Conservation (phyloP, 805 yeast genomes). For the Candida ipomoeae region DNA sequence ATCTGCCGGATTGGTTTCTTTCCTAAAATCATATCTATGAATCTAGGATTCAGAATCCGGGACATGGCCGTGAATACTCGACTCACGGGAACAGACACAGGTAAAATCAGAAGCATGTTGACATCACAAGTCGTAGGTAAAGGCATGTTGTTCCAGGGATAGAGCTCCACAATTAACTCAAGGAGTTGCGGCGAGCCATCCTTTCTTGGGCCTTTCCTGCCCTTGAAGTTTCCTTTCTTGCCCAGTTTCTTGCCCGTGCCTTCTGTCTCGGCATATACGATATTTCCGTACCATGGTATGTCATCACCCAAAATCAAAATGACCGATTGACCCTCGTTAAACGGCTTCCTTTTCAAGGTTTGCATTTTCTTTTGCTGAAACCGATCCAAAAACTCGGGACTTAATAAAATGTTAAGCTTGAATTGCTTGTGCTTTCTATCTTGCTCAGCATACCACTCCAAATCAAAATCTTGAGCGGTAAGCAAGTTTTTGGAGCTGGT, state of each 20-base stretch:
- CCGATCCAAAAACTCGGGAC: conserved; percentile 47
- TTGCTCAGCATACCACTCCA: conserved; percentile 50
- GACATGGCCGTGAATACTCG: conserved; percentile 67
- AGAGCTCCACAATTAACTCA: conserved; percentile 48
- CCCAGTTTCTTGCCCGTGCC: conserved; percentile 2
- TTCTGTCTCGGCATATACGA: conserved; percentile 38
- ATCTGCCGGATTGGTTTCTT: conserved; percentile 53
- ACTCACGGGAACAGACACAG: conserved; percentile 59
- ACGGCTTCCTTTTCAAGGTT: conserved; percentile 55
- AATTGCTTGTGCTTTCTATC: conserved; percentile 38
- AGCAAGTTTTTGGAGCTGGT: conserved; percentile 37
- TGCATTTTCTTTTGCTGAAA: conserved; percentile 48
- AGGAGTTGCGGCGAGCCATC: conserved; percentile 21
- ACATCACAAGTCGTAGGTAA: conserved; percentile 45
- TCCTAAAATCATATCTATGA: conserved; percentile 52
- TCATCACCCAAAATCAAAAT: conserved; percentile 49
- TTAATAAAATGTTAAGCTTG: conserved; percentile 39
- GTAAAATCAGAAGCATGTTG: conserved; percentile 41
- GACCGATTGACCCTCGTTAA: conserved; percentile 54
- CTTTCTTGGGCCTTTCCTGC: conserved; percentile 9
- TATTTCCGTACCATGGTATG: conserved; percentile 57
- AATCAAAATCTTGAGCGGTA: conserved; percentile 39
- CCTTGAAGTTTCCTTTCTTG: conserved; percentile 7
- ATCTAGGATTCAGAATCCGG: conserved; percentile 48
- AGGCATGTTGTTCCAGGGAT: conserved; percentile 53